Base-by-base conservation (phyloP, 257 asterid species). In the Paraleonurus japonicus region DNA sequence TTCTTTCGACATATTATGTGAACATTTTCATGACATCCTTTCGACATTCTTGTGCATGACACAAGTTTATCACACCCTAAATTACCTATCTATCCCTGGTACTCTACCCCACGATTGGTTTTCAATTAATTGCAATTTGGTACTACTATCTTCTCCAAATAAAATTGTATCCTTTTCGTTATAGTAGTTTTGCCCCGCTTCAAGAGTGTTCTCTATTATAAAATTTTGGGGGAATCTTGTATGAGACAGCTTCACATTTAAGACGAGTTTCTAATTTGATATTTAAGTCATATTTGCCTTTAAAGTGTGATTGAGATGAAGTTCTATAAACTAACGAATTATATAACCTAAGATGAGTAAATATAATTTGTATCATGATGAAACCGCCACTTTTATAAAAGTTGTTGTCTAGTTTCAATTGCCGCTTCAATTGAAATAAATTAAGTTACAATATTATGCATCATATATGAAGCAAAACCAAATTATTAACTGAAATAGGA, bases 11-110 rank as follows among this genome's bases (percentile, higher is more conserved):
- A 53, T 35, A 76, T 55, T 12, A 85, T 86, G 95, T 80, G 83
- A 37, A 87, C 88, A 84, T 81, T 71, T 64, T 77, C 67, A 54
- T 35, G 86, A 70, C 95, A 90, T 80, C 28, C 17, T 84, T 73
- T 79, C 87, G 73, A 75, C 92, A 81, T 74, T 63, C 35, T 35
- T 30, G 15, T 43, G 59, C 59, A 27, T 51, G 69, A 5, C 45
- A 54, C 65, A 32, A 73, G 23, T 12, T 51, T 41, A 54, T 53
- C 54, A 47, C 50, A 41, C 26, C 10, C 26, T 1, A 69, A 62
- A 10, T 75, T 69, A 70, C 76, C 62, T 15, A 69, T 61, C 16
- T 69, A 19, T 11, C 80, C 80, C 70, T 41, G 63, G 16, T 7
- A 6, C 65, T 0, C 20, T 1, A 30, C 45, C 57, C 41, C 4